A percentile compares a stretch with the other conserved stretches of the same genome.
Conservation (phyloP, 2,329 filamentous ascomycete species). For the Fusarium buxicola region DNA sequence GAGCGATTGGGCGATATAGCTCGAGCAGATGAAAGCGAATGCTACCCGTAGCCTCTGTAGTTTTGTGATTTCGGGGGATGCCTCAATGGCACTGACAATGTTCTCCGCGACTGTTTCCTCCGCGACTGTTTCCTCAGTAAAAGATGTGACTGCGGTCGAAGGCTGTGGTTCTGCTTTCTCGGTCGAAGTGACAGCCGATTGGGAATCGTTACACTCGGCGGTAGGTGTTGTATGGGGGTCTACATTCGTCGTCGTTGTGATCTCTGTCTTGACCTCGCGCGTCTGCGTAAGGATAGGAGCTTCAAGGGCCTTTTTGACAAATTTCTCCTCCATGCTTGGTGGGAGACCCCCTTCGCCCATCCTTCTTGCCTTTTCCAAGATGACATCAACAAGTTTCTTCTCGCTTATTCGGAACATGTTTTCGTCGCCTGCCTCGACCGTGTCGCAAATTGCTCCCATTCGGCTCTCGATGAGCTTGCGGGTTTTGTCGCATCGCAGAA, state of each 20-base stretch:
- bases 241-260: constrained; percentile 13
- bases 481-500: constrained; percentile 63
- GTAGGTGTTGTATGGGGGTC: constrained; percentile 37
- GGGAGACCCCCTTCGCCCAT: constrained; percentile 77
- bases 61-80: constrained; percentile 61
- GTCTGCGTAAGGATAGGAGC: constrained; percentile 78
- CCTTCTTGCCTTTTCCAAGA: constrained; percentile 77
- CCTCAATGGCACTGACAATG: constrained; percentile 57
- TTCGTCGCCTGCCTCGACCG: constrained; percentile 84
- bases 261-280: constrained; percentile 59
- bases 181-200: constrained; percentile 54
- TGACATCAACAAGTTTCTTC: constrained; percentile 72
- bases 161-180: constrained; percentile 55
- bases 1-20: constrained; percentile 66
- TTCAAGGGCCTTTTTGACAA: constrained; percentile 81
- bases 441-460: constrained; percentile 81
- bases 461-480: constrained; percentile 69
- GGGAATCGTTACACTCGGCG: constrained; percentile 54
- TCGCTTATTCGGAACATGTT: constrained; percentile 85
- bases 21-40: constrained; percentile 71
- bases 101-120: constrained; percentile 50
- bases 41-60: constrained; percentile 75
- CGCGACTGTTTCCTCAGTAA: constrained; percentile 49
- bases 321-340: constrained; percentile 84
- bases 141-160: constrained; percentile 60